These are phyloP conservation scores for Solanum rostratum DNA, from an alignment of 257 asterid genomes.

Conservation along the genomic window DNA sequence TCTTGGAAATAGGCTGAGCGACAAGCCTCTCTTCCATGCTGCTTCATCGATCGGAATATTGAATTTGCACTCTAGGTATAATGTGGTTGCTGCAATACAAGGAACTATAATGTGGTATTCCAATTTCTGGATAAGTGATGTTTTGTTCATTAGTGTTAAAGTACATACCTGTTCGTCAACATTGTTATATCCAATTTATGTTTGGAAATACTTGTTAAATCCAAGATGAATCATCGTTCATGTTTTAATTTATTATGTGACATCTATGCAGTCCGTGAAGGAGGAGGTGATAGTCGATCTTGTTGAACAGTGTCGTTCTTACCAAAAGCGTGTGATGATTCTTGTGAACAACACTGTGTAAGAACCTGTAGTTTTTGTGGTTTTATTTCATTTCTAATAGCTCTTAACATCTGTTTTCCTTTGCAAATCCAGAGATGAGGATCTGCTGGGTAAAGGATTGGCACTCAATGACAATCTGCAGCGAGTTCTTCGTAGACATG, in stretches of 20 bases:
- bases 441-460: conserved; percentile 70
- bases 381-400: background rate
- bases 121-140: background rate
- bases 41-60: too few species aligned
- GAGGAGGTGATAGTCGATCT: conserved; percentile 87
- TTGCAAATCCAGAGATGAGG: conserved; percentile 56
- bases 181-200: background rate
- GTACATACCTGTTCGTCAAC: background rate
- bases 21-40: too few species aligned
- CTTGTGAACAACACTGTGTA: conserved; percentile 86
- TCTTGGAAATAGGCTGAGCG: too few species aligned
- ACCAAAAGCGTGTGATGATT: conserved; percentile 81
- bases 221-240: background rate
- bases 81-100: background rate
- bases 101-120: background rate
- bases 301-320: conserved; percentile 84
- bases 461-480: conserved; percentile 70
- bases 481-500: conserved; percentile 64
- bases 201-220: background rate
- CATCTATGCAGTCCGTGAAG: conserved; percentile 50
- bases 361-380: conserved; percentile 12
- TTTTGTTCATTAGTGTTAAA: background rate
- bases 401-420: background rate
- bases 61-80: too few species aligned
- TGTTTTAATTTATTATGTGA: background rate